Percentiles rank a stretch among this genome's conserved stretches.
These are phyloP conservation scores for Trichophyton verrucosum DNA, from an alignment of 2,329 filamentous ascomycete species.

Conservation along the genomic window DNA sequence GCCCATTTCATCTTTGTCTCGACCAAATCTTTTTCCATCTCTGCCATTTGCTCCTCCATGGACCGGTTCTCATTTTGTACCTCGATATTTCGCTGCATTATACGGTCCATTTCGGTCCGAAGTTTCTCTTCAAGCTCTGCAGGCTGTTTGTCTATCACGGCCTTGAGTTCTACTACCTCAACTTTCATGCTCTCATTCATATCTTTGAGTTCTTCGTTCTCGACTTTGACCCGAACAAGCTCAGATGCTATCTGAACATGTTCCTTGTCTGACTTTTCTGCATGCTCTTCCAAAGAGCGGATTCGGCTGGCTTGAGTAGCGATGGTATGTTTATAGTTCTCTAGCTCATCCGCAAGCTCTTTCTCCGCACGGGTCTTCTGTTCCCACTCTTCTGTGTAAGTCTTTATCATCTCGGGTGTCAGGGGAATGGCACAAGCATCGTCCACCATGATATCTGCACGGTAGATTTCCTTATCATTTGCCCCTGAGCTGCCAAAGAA, in stretches of 20 bases:
- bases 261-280: slow-evolving; percentile 78
- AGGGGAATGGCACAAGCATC: slow-evolving; percentile 85
- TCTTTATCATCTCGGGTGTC: slow-evolving; percentile 65
- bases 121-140: slow-evolving; percentile 73
- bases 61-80: slow-evolving; percentile 86
- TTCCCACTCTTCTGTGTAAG: slow-evolving; percentile 81
- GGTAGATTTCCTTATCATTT: slow-evolving; percentile 88
- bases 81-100: slow-evolving; percentile 85
- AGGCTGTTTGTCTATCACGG: slow-evolving; percentile 80
- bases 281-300: slow-evolving; percentile 74
- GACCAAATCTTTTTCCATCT: slow-evolving; percentile 87
- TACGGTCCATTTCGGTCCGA: slow-evolving; percentile 72
- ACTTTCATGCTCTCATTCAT: slow-evolving; percentile 77
- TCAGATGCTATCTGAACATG: slow-evolving; percentile 86
- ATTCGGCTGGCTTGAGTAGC: slow-evolving; percentile 58
- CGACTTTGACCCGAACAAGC: slow-evolving; percentile 80
- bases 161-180: slow-evolving; percentile 72
- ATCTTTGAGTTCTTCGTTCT: slow-evolving; percentile 80
- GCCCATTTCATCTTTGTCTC: slow-evolving; percentile 90
- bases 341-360: slow-evolving; percentile 70
- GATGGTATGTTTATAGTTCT: slow-evolving; percentile 56
- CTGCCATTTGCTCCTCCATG: slow-evolving; percentile 77
- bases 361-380: slow-evolving; percentile 74
- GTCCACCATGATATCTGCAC: slow-evolving; percentile 81
- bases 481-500: slow-evolving; percentile 90